Evolutionary conservation across 371 early-diverging fungal genomes (phyloP).

Genomic region (Catenaria anguillulae): DNA sequence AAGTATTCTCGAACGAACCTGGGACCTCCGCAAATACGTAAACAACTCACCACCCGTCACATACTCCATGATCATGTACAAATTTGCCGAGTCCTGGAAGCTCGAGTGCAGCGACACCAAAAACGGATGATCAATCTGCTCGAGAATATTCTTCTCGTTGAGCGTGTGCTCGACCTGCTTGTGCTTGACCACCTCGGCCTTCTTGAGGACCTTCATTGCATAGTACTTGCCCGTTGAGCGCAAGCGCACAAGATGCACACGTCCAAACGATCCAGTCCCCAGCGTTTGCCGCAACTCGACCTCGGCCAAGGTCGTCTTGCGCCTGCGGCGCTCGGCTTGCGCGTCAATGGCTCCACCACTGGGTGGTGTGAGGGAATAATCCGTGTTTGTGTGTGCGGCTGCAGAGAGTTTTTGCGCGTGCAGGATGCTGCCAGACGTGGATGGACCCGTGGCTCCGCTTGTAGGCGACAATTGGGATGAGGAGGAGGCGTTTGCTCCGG

Average conservation of each 20-base stretch:
- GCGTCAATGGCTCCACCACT: too few species aligned
- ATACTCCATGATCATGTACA: constrained; percentile 94
- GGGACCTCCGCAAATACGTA: constrained; percentile 77
- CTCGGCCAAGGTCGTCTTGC: constrained; percentile 27
- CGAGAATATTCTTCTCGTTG: constrained; percentile 85
- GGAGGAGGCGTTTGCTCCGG: neutral
- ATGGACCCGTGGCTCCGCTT: too few species aligned
- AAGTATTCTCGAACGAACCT: constrained; percentile 41
- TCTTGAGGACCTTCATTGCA: constrained; percentile 89
- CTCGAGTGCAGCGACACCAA: constrained; percentile 79
- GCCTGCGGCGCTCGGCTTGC: constrained; percentile 16
- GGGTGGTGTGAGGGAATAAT: neutral
- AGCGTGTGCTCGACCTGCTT: constrained; percentile 94
- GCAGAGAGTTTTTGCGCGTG: neutral
- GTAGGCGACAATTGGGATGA: too few species aligned
- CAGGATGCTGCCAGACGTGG: constrained; percentile 47
- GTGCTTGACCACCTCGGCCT: constrained; percentile 74
- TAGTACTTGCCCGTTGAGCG: constrained; percentile 52
- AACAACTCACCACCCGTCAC: constrained; percentile 94
- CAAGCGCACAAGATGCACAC: constrained; percentile 67
- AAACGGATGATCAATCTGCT: constrained; percentile 76
- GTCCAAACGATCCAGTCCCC: constrained; percentile 87
- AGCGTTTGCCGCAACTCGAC: constrained; percentile 45
- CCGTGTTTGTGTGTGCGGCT: neutral
- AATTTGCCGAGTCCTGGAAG: constrained; percentile 73